Evolutionary conservation across 2,329 filamentous ascomycete species (phyloP).

Genomic region (Alternaria sp.): DNA sequence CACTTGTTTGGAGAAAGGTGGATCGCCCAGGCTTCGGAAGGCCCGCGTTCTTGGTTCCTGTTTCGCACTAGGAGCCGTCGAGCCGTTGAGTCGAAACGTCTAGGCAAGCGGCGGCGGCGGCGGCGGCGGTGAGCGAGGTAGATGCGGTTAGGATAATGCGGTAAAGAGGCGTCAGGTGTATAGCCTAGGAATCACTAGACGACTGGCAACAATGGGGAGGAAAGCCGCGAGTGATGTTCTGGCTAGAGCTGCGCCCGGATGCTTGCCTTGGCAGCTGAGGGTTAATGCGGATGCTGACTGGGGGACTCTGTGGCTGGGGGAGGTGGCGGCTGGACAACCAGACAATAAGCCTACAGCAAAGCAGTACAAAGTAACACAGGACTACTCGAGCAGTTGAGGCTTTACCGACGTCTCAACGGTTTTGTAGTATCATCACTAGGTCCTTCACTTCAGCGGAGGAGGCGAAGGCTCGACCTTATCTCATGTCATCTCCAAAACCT

Average conservation of each 20-base stretch:
- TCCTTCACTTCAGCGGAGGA: conserved; percentile 28
- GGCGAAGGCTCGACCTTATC: conserved; percentile 8
- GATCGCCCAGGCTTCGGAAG: conserved; percentile 29
- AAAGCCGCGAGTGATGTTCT: conserved; percentile 19
- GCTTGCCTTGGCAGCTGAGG: conserved; percentile 36
- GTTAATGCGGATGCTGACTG: conserved; percentile 27
- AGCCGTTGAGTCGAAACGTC: conserved; percentile 20
- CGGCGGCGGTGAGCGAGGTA: conserved; percentile 9
- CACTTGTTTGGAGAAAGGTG: conserved; percentile 33
- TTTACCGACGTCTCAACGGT: neutral
- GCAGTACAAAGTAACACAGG: neutral
- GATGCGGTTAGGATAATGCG: conserved; percentile 14
- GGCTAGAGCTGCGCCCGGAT: conserved; percentile 33
- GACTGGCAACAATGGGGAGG: conserved; percentile 14
- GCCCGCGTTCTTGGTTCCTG: conserved; percentile 27
- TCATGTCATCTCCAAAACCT: conserved; percentile 31
- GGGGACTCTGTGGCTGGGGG: conserved; percentile 32
- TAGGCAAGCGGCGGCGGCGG: conserved; percentile 1
- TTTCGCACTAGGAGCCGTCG: conserved; percentile 29
- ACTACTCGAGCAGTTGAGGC: neutral
- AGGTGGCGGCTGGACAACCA: neutral
- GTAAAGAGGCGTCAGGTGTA: conserved; percentile 5
- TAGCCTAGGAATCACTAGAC: conserved; percentile 8
- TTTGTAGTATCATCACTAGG: neutral
- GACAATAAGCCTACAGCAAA: neutral